Percentiles rank a stretch among this genome's conserved stretches.
Conservation (phyloP, 2,329 filamentous ascomycete genomes). For the Hawksworthiomyces lignivorus region DNA sequence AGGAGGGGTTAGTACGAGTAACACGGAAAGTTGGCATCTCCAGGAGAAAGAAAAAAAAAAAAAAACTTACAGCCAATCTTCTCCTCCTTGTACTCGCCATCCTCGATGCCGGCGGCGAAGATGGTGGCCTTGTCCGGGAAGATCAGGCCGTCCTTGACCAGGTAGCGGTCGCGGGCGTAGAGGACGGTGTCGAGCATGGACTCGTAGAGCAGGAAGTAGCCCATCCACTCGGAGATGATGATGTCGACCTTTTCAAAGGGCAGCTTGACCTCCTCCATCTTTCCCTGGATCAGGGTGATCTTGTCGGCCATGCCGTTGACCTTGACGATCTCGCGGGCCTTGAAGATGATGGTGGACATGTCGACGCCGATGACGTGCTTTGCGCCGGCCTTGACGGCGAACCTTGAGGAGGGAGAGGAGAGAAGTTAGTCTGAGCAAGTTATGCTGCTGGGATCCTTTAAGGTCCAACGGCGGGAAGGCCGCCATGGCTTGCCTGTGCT, state of each 20-base stretch:
- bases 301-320: conserved; percentile 88
- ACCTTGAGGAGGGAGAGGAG: conserved; percentile 49
- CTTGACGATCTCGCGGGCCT: conserved; percentile 90
- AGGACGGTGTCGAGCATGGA: conserved; percentile 98
- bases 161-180: conserved; percentile 89
- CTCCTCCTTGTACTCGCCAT: conserved; percentile 99
- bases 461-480: no score
- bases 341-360: conserved; percentile 99
- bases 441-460: no score
- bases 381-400: conserved; percentile 89
- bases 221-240: conserved; percentile 99
- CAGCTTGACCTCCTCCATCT: conserved; percentile 97
- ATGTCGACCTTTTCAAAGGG: conserved; percentile 96
- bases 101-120: conserved; percentile 93
- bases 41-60: background rate
- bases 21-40: background rate
- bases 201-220: conserved; percentile 98
- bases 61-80: conserved; percentile 87
- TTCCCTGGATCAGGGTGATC: conserved; percentile 96
- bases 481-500: no score
- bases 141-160: conserved; percentile 79
- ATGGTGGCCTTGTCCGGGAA: conserved; percentile 99
- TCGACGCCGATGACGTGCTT: conserved; percentile 99
- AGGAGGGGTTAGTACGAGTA: background rate
- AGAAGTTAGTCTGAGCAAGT: no score